A percentile compares a stretch with the other conserved stretches of the same genome.
Conservation (phyloP, 129 eudicot species). For the Arctium minus region DNA sequence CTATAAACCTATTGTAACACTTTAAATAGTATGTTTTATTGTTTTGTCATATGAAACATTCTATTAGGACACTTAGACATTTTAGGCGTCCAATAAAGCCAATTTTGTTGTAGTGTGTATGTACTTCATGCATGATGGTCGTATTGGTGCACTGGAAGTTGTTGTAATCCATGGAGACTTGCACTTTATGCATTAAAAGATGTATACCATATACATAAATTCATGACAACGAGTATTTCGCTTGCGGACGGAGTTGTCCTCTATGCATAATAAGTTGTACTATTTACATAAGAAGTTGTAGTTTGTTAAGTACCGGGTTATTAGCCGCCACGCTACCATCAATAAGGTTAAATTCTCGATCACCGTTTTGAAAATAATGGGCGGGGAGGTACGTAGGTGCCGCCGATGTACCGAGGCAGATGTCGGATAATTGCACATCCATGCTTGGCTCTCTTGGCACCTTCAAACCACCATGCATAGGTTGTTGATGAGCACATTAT, state of each 20-base stretch:
- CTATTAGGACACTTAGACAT: no score
- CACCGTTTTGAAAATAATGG: slow-evolving; percentile 38
- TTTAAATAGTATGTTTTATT: no score
- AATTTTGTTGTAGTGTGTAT: not conserved
- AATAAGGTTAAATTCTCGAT: slow-evolving; percentile 45
- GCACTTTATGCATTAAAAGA: not conserved
- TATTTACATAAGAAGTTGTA: not conserved
- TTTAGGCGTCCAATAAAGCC: not conserved
- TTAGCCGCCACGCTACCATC: slow-evolving; percentile 47
- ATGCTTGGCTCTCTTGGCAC: slow-evolving; percentile 25
- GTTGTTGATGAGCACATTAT: not conserved
- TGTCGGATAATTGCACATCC: slow-evolving; percentile 50
- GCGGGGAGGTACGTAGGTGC: slow-evolving; percentile 43
- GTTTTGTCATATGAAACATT: no score
- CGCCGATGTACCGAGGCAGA: slow-evolving; percentile 57
- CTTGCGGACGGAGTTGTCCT: not conserved
- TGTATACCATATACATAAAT: not conserved
- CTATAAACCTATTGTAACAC: not conserved
- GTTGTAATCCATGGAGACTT: not conserved
- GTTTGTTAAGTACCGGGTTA: slow-evolving; percentile 42
- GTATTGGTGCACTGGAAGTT: not conserved
- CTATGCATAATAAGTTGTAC: not conserved
- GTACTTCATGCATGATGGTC: not conserved
- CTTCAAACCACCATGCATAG: slow-evolving; percentile 9
- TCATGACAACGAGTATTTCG: not conserved